phyloP scores from a whole-genome alignment of 2,329 filamentous ascomycete genomes.

The Elsinoe fawcettii region DNA sequence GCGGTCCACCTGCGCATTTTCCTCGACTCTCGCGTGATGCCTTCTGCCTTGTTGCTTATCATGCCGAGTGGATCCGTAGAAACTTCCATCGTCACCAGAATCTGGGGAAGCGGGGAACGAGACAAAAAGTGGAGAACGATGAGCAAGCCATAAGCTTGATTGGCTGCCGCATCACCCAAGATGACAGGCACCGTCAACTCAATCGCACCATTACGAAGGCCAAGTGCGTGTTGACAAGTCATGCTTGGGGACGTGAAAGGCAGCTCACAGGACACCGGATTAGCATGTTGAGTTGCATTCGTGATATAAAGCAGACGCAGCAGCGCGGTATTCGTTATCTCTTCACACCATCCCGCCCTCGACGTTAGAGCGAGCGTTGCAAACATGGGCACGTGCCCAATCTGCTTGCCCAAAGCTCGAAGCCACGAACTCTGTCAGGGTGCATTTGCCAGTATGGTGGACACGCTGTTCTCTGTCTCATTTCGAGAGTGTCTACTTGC shows the following conservation, averaged over 20 bases:
- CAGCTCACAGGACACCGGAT: no score
- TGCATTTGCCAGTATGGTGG: not conserved
- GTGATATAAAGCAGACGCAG: no score
- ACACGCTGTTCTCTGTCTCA: no score
- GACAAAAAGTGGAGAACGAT: not conserved
- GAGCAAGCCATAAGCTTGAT: not conserved
- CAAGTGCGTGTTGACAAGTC: not conserved
- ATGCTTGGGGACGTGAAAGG: not conserved
- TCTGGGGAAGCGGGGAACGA: not conserved
- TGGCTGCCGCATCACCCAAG: not conserved
- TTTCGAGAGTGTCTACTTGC: no score
- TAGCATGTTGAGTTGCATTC: no score
- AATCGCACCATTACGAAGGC: not conserved
- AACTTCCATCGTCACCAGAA: conserved; percentile 1
- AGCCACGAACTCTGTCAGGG: not conserved
- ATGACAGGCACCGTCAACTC: not conserved
- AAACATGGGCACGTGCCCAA: not conserved
- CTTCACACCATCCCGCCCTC: not conserved
- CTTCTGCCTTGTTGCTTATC: not conserved
- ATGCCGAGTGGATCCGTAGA: not conserved
- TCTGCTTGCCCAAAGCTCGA: not conserved
- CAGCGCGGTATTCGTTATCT: not conserved
- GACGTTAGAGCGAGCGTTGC: not conserved
- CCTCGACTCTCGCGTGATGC: not conserved
- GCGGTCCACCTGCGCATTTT: not conserved